Conservation (phyloP, 768 basidiomycete species). For the Panus rudis region DNA sequence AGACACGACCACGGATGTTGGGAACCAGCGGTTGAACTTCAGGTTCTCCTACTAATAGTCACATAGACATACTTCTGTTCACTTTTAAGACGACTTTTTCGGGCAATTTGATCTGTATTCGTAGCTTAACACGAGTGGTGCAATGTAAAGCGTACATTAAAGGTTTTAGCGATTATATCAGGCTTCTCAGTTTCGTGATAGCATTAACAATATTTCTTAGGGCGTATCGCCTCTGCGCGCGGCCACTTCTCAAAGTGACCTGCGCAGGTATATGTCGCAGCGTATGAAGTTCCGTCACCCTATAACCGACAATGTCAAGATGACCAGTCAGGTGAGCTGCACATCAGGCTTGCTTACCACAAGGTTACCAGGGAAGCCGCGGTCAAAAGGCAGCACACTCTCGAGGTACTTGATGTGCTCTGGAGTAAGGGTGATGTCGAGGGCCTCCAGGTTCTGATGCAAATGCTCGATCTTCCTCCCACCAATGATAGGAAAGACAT, state of each 20-base stretch:
- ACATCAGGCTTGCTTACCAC: conserved; percentile 22
- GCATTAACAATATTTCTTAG: no score
- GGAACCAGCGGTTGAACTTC: conserved; percentile 56
- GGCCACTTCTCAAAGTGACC: conserved; percentile 18
- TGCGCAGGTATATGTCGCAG: conserved; percentile 6
- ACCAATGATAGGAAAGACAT: conserved; percentile 46
- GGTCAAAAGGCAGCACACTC: conserved; percentile 33
- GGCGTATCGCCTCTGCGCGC: conserved; percentile 7
- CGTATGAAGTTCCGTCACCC: conserved; percentile 23
- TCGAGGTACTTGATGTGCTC: conserved; percentile 44
- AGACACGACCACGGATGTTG: conserved; percentile 52
- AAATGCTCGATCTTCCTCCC: conserved; percentile 48
- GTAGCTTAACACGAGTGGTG: no score
- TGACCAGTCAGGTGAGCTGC: not conserved
- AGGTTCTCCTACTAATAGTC: conserved; percentile 44
- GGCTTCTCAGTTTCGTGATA: no score
- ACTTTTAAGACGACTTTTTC: no score
- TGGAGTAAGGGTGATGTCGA: conserved; percentile 37
- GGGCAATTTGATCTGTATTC: no score
- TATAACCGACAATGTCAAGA: conserved; percentile 1
- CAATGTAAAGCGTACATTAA: no score
- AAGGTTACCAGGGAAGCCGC: conserved; percentile 35
- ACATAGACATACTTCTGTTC: no score
- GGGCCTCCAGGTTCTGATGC: conserved; percentile 41
- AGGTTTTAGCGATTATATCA: no score